phyloP scores from a whole-genome alignment of 176 grass and related monocot genomes.

The Avena eriantha region DNA sequence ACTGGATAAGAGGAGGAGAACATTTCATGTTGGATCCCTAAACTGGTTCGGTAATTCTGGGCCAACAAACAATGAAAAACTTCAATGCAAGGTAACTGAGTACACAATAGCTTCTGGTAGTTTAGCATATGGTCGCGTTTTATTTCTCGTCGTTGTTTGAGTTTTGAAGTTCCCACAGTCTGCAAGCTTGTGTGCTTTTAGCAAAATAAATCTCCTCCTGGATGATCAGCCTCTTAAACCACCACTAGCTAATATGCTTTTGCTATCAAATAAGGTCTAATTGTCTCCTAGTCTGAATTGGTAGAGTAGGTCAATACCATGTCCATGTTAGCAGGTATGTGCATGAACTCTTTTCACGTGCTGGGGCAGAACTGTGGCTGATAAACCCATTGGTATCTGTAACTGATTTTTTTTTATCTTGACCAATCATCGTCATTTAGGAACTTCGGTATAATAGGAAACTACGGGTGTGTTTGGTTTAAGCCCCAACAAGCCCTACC shows the following conservation, averaged over 20 bases:
- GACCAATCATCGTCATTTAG: background rate
- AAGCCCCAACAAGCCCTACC: no score
- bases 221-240: background rate
- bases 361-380: background rate
- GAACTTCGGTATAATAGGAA: background rate
- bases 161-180: background rate
- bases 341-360: background rate
- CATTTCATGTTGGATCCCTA: slow-evolving; percentile 80
- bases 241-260: background rate
- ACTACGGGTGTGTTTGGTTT: no score
- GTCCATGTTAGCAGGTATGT: slow-evolving; percentile 3
- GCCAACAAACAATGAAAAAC: slow-evolving; percentile 50
- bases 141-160: slow-evolving; percentile 17
- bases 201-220: background rate
- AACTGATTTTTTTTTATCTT: background rate
- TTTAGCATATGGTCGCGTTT: background rate
- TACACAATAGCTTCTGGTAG: background rate
- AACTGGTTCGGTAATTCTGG: slow-evolving; percentile 72
- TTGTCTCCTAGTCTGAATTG: background rate
- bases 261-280: background rate
- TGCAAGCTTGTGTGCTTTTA: background rate
- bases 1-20: slow-evolving; percentile 75
- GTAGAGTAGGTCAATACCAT: background rate
- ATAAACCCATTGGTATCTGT: background rate
- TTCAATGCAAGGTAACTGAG: slow-evolving; percentile 86